Evolutionary conservation across 768 basidiomycete species (phyloP), one percentile per base, ranked within the genome.

Genomic region (Sporobolomyces pararoseus): DNA sequence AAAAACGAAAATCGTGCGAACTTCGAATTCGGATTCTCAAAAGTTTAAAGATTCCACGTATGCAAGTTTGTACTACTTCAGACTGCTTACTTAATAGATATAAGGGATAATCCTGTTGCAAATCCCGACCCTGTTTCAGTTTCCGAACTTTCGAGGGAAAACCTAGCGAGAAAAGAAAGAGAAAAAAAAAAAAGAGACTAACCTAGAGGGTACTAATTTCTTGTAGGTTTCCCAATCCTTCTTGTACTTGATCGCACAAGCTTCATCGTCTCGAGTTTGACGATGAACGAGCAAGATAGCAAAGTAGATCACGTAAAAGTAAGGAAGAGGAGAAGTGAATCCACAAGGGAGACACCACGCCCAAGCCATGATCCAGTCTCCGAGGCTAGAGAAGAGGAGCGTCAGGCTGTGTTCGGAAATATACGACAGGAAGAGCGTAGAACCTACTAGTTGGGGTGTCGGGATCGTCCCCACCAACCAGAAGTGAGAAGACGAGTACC

Each of bases 401-500:
- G 55, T 17, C 34, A 19, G 19, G 2, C 9, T 42, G 7, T 14
- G 16, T 17, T 32, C 13, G 4, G 7, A 17, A 6, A 19, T 17
- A 19, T 31, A 13, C 12, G 2, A 34, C 1, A 27, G 37, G 55
- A 6, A 31, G 23, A 19, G 27, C 25, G 25, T 46, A 53, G 39
- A 31, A 91, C 72, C 9, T 31, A 77, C 79, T 94, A 94, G 76
- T 94, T 93, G 1, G 96, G 96, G 80, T 99, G 96, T 47, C 90
- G 85, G 0, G 89, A 94, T 58, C 84, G 80, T 13, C 94, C 95
- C 96, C 96, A 99, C 96, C 96, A 98, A 10, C 96, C 96, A 6
- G 90, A 90, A 34, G 87, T 95, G 32, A 99, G 84, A 39, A 99
- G 83, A 79, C 91, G 96, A 4, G 90, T 88, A 19, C 96, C 96